These are phyloP conservation scores for Lablab purpureus DNA, from an alignment of 306 rosid species.

Conservation along the genomic window DNA sequence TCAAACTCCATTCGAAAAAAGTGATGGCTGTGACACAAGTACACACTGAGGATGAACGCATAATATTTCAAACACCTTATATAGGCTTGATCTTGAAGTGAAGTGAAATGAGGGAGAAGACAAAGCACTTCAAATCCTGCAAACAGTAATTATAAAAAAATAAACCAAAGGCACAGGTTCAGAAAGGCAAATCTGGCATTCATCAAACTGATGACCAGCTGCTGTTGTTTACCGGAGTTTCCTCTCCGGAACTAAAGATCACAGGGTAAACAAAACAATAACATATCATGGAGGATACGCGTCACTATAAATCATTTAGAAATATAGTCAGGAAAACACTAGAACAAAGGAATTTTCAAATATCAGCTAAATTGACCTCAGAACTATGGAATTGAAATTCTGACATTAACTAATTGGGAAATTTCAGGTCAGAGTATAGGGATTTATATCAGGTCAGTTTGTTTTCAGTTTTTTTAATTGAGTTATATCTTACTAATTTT, in stretches of 20 bases:
- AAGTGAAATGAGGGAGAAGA: conserved; percentile 90
- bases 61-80: conserved; percentile 44
- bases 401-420: background rate
- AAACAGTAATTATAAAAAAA: conserved; percentile 40
- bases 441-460: background rate
- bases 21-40: conserved; percentile 11
- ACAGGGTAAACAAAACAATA: background rate
- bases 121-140: conserved; percentile 96
- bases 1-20: conserved; percentile 25
- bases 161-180: conserved; percentile 1
- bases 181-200: conserved; percentile 26
- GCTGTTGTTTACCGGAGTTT: background rate
- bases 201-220: background rate
- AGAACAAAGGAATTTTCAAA: conserved; percentile 6
- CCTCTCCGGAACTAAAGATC: background rate
- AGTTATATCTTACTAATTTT: background rate
- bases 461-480: background rate
- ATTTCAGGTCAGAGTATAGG: background rate
- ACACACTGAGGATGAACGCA: conserved; percentile 16
- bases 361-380: background rate
- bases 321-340: conserved; percentile 18
- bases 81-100: conserved; percentile 99
- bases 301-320: background rate
- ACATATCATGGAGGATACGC: background rate
- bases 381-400: background rate